Evolutionary conservation across 345 rosid species (phyloP).

Genomic region (Citrus cavaleriei): DNA sequence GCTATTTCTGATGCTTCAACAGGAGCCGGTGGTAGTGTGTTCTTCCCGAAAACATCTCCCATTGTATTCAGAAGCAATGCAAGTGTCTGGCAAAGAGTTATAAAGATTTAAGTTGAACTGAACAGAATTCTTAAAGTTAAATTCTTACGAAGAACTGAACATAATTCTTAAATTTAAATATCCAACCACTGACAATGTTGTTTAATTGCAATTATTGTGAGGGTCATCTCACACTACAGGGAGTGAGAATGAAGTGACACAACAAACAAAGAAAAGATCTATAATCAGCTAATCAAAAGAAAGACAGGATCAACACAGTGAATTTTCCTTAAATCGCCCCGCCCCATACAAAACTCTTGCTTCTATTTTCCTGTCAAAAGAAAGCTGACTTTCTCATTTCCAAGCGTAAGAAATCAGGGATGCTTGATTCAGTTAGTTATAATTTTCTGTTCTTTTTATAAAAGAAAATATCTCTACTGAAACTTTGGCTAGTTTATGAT

Average conservation of each 20-base stretch:
- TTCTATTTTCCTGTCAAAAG: neutral
- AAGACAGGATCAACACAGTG: neutral
- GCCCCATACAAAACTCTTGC: neutral
- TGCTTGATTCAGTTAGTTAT: neutral
- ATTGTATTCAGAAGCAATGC: constrained; percentile 54
- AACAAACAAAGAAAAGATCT: neutral
- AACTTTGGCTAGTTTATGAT: neutral
- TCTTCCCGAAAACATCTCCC: constrained; percentile 87
- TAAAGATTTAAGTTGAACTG: neutral
- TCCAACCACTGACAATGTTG: neutral
- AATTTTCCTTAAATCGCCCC: neutral
- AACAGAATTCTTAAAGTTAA: neutral
- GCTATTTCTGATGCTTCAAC: constrained; percentile 79
- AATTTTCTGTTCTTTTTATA: neutral
- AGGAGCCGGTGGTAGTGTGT: constrained; percentile 44
- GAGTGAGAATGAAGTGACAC: neutral
- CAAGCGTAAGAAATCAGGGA: neutral
- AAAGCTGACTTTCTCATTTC: neutral
- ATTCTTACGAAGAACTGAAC: neutral
- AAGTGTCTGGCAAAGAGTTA: constrained; percentile 50
- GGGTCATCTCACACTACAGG: neutral
- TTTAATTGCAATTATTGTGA: neutral
- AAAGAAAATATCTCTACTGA: neutral
- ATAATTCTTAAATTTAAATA: neutral
- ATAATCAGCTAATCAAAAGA: neutral